Percentiles rank a stretch among this genome's conserved stretches.
Conservation (phyloP, 2,329 filamentous ascomycete species). For the Nemania diffusa region DNA sequence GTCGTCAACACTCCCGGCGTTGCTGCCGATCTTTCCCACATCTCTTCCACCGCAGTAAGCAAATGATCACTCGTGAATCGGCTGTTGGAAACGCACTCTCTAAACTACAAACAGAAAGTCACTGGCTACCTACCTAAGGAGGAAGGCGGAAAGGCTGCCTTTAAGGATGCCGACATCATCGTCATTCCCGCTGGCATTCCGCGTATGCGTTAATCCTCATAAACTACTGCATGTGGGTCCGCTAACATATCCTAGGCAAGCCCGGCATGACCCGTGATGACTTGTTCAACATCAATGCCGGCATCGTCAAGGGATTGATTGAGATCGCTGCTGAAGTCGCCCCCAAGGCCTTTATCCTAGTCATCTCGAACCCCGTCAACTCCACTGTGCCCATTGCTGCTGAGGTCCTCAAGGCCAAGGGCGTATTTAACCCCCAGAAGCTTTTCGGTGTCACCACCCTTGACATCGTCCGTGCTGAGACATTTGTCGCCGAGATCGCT, state of each 20-base stretch:
- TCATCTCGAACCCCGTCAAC: constrained; percentile 99
- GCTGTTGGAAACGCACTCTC: constrained; percentile 28
- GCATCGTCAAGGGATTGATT: constrained; percentile 94
- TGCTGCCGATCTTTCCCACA: constrained; percentile 95
- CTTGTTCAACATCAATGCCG: constrained; percentile 99
- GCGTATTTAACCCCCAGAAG: constrained; percentile 93
- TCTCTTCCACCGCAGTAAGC: constrained; percentile 84
- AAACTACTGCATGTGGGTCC: constrained; percentile 27
- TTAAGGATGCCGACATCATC: constrained; percentile 94
- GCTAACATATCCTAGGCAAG: constrained; percentile 74
- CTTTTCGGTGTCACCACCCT: constrained; percentile 99
- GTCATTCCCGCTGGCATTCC: constrained; percentile 98
- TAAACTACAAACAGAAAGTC: constrained; percentile 71
- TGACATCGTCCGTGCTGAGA: constrained; percentile 97
- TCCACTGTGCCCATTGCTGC: constrained; percentile 97
- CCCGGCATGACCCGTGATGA: constrained; percentile 99
- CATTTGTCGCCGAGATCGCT: constrained; percentile 87
- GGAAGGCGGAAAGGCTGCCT: constrained; percentile 84
- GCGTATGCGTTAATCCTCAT: constrained; percentile 67
- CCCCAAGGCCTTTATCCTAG: constrained; percentile 92
- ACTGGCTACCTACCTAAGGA: constrained; percentile 88
- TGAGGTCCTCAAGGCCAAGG: constrained; percentile 93
- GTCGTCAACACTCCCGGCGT: constrained; percentile 98
- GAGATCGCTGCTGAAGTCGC: constrained; percentile 87
- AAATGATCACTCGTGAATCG: constrained; percentile 16